Evolutionary conservation across 2,329 filamentous ascomycete genomes (phyloP).

Genomic region (Helicocarpus griseus): DNA sequence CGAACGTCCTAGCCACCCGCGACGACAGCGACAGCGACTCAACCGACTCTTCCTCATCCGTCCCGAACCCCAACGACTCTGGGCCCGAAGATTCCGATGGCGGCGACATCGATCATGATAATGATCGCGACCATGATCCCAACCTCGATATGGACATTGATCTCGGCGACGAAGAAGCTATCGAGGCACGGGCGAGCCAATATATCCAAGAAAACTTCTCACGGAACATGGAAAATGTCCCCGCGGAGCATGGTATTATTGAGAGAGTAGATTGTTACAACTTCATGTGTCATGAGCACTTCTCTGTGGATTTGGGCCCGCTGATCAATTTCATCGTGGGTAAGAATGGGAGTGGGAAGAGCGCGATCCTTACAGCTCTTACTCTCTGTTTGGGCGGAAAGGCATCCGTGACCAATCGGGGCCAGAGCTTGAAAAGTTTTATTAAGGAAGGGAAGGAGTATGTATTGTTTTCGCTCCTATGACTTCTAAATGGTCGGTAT

Average conservation of each 20-base stretch:
- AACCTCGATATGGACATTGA: conserved; percentile 43
- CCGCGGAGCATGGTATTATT: conserved; percentile 76
- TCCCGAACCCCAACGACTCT: conserved; percentile 18
- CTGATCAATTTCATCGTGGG: conserved; percentile 97
- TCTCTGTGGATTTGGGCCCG: conserved; percentile 78
- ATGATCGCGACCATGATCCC: conserved; percentile 4
- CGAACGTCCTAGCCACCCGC: conserved; percentile 15
- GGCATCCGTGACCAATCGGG: conserved; percentile 84
- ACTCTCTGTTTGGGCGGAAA: conserved; percentile 93
- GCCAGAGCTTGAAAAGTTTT: conserved; percentile 77
- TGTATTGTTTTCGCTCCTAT: conserved; percentile 22
- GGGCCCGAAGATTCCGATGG: background rate
- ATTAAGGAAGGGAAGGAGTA: conserved; percentile 81
- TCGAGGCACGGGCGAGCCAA: conserved; percentile 56
- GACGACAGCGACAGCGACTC: conserved; percentile 18
- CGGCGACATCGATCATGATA: background rate
- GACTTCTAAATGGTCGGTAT: background rate
- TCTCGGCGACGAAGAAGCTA: conserved; percentile 23
- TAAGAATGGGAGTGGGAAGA: conserved; percentile 96
- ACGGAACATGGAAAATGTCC: conserved; percentile 56
- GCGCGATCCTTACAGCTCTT: conserved; percentile 84
- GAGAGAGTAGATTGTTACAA: conserved; percentile 80
- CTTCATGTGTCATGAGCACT: conserved; percentile 88
- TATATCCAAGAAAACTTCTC: conserved; percentile 44
- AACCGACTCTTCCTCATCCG: conserved; percentile 5